These are phyloP conservation scores for Calonectria hawksworthii DNA, from an alignment of 2,329 filamentous ascomycete genomes.

Conservation along the genomic window DNA sequence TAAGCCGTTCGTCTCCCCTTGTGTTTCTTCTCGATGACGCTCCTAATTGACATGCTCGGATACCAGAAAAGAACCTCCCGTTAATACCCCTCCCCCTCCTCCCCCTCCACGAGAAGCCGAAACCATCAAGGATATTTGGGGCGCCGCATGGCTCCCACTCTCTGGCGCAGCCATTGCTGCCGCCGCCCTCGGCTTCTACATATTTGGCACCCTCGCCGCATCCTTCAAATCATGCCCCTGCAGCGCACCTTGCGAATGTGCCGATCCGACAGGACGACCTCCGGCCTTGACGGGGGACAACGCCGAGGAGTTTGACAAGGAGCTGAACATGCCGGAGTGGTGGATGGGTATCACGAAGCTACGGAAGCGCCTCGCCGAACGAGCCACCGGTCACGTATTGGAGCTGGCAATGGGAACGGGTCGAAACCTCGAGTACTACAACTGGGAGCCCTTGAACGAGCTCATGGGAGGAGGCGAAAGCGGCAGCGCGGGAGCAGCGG, in stretches of 20 bases:
- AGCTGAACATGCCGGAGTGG: slow-evolving; percentile 70
- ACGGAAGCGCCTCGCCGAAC: slow-evolving; percentile 62
- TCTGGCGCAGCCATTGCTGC: slow-evolving; percentile 62
- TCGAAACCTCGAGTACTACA: slow-evolving; percentile 71
- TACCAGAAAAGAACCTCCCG: slow-evolving; percentile 33
- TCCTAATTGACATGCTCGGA: slow-evolving; percentile 23
- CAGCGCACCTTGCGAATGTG: slow-evolving; percentile 49
- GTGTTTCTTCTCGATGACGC: not conserved
- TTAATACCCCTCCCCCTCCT: slow-evolving; percentile 26
- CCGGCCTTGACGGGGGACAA: slow-evolving; percentile 60
- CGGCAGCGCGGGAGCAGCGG: slow-evolving; percentile 24
- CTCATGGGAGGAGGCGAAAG: slow-evolving; percentile 34
- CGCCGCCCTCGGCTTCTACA: slow-evolving; percentile 62
- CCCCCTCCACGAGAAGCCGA: slow-evolving; percentile 45
- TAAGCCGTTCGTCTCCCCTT: slow-evolving; percentile 46
- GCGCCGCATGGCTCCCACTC: slow-evolving; percentile 59
- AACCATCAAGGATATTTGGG: slow-evolving; percentile 54
- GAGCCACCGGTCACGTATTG: slow-evolving; percentile 69
- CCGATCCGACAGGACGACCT: slow-evolving; percentile 63
- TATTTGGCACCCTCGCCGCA: slow-evolving; percentile 56
- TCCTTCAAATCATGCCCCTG: slow-evolving; percentile 47
- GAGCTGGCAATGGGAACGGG: slow-evolving; percentile 76
- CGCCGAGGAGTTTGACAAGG: slow-evolving; percentile 70
- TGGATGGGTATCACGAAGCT: slow-evolving; percentile 68
- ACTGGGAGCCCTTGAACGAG: slow-evolving; percentile 62